A percentile compares a stretch with the other conserved stretches of the same genome.
These are phyloP conservation scores for Diaporthe citri DNA, from an alignment of 2,329 filamentous ascomycete species.

Conservation along the genomic window DNA sequence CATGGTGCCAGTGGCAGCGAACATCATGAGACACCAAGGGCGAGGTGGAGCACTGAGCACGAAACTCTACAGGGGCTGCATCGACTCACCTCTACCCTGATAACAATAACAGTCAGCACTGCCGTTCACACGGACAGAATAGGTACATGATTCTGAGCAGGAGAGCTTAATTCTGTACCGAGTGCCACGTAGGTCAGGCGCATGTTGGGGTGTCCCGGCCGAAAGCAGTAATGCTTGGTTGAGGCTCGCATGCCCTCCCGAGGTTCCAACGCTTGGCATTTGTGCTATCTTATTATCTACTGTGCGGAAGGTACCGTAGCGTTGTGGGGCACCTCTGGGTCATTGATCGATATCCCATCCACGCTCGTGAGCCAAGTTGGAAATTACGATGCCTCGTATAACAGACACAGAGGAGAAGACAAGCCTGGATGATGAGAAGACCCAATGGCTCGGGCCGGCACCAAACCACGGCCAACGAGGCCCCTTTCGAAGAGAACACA, in stretches of 20 bases:
- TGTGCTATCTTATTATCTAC: neutral
- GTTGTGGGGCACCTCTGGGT: no score
- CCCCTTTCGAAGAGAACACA: neutral
- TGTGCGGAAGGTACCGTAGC: no score
- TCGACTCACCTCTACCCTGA: neutral
- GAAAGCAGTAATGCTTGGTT: neutral
- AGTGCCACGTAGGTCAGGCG: slow-evolving; percentile 17
- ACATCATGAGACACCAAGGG: neutral
- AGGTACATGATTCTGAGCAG: neutral
- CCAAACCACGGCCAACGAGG: neutral
- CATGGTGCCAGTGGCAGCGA: neutral
- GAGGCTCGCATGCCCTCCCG: neutral
- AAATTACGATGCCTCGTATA: neutral
- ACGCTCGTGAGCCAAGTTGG: neutral
- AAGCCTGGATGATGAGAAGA: neutral
- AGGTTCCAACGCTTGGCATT: neutral
- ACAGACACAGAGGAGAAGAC: neutral
- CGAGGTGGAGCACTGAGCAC: neutral
- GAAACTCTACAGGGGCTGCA: neutral
- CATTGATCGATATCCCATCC: neutral
- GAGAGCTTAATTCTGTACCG: slow-evolving; percentile 7
- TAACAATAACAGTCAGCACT: neutral
- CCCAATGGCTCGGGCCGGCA: neutral
- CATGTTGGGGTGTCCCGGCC: slow-evolving; percentile 6
- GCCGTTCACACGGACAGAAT: neutral